Percentiles rank a stretch among this genome's conserved stretches.
Conservation (phyloP, 306 rosid species). For the Hippophae rhamnoides region DNA sequence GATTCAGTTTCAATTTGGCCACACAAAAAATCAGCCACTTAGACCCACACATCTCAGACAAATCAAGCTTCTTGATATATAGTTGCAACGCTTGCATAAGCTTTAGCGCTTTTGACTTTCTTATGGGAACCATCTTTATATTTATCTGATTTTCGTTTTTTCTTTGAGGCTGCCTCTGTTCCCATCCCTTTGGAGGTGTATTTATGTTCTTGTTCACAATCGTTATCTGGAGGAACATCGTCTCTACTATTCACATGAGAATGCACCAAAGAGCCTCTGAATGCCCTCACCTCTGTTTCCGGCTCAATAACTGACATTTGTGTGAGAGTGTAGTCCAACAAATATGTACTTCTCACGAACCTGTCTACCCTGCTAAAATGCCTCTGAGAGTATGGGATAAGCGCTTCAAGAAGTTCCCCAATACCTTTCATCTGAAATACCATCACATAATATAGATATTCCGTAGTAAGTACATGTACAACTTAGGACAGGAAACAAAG, state of each 20-base stretch:
- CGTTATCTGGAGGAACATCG: slow-evolving; percentile 7
- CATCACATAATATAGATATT: slow-evolving; percentile 2
- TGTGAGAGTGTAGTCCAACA: slow-evolving; percentile 61
- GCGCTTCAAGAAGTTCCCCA: slow-evolving; percentile 67
- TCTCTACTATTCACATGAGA: slow-evolving; percentile 21
- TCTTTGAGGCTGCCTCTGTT: slow-evolving; percentile 31
- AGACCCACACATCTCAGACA: neutral
- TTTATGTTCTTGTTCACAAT: slow-evolving; percentile 23
- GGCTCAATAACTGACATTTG: slow-evolving; percentile 92
- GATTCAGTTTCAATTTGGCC: too few species aligned
- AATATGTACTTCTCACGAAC: slow-evolving; percentile 69
- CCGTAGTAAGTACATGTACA: too few species aligned
- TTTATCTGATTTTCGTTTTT: slow-evolving; percentile 69
- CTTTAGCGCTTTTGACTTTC: slow-evolving; percentile 43
- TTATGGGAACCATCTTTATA: slow-evolving; percentile 41
- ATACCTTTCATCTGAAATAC: slow-evolving; percentile 73
- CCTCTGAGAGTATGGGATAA: slow-evolving; percentile 76
- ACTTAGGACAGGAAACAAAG: neutral
- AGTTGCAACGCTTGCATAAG: slow-evolving; percentile 40
- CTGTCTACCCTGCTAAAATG: slow-evolving; percentile 80
- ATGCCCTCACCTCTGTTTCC: slow-evolving; percentile 30
- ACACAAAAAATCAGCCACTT: neutral
- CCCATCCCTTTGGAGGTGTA: slow-evolving; percentile 10
- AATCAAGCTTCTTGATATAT: slow-evolving; percentile 25
- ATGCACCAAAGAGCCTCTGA: slow-evolving; percentile 21